Evolutionary conservation across 1,139 yeast species (phyloP).

Genomic region (Blastobotrys buckinghamii): DNA sequence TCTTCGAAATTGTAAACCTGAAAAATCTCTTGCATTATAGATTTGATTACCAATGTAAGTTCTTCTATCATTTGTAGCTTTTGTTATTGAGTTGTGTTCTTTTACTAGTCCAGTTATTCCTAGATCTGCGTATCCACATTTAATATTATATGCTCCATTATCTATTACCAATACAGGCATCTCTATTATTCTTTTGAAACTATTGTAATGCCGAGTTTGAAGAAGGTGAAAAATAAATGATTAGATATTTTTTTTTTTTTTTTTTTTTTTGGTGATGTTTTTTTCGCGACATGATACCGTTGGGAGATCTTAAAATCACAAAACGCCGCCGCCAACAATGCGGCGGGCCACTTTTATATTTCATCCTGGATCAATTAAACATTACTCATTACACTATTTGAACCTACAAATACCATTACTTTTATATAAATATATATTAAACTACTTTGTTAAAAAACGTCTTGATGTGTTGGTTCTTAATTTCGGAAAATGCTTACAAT

Average conservation of each 20-base stretch:
- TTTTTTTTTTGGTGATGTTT: too few species aligned
- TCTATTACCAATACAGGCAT: slow-evolving; percentile 50
- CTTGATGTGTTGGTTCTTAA: not conserved
- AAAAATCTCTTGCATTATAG: slow-evolving; percentile 59
- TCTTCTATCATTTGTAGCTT: slow-evolving; percentile 64
- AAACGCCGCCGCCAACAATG: too few species aligned
- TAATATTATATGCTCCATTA: slow-evolving; percentile 82
- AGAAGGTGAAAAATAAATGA: not conserved
- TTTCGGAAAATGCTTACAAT: not conserved
- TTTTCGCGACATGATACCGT: too few species aligned
- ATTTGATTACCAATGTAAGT: slow-evolving; percentile 66
- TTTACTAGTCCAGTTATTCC: slow-evolving; percentile 37
- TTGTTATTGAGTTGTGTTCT: slow-evolving; percentile 64
- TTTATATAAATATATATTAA: too few species aligned
- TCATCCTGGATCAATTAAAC: too few species aligned
- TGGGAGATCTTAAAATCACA: not conserved
- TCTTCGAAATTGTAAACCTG: slow-evolving; percentile 68
- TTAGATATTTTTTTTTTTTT: too few species aligned
- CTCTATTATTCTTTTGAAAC: not conserved
- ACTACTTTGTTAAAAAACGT: too few species aligned
- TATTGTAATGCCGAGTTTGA: not conserved
- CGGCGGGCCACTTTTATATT: too few species aligned
- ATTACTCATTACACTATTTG: too few species aligned
- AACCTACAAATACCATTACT: too few species aligned
- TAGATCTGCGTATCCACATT: slow-evolving; percentile 54